Evolutionary conservation across 441 rosid genomes (phyloP).

Genomic region (Croton laevigatus): DNA sequence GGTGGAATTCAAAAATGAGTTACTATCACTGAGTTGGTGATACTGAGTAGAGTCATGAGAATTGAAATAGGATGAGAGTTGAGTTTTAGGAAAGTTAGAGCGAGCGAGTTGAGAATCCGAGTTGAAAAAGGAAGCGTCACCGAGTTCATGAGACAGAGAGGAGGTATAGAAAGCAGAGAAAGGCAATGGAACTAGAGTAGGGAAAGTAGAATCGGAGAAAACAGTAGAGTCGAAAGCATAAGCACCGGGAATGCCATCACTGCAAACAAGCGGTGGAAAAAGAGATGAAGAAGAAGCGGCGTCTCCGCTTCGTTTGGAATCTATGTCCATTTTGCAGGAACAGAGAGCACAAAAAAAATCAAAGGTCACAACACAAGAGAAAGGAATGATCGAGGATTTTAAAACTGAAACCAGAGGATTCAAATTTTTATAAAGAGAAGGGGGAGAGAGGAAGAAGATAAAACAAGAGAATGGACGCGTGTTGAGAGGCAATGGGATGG

Average conservation of each 20-base stretch:
- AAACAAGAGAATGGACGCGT: conserved; percentile 29
- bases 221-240: neutral
- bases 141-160: no score
- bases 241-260: neutral
- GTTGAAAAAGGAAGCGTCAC: no score
- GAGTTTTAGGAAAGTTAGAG: neutral
- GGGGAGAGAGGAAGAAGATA: neutral
- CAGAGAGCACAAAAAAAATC: neutral
- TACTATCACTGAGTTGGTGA: neutral
- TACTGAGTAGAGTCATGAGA: no score
- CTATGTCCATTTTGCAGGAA: conserved; percentile 28
- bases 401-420: neutral
- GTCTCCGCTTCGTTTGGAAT: conserved; percentile 1
- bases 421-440: neutral
- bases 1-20: conserved; percentile 5
- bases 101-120: no score
- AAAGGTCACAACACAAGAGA: neutral
- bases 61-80: no score
- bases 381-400: no score
- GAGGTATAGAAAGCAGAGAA: neutral
- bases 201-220: conserved; percentile 16
- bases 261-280: neutral
- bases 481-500: neutral
- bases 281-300: neutral
- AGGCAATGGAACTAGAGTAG: conserved; percentile 30